These are phyloP conservation scores for Kwoniella sp. DNA, from an alignment of 768 basidiomycete species.

Conservation along the genomic window DNA sequence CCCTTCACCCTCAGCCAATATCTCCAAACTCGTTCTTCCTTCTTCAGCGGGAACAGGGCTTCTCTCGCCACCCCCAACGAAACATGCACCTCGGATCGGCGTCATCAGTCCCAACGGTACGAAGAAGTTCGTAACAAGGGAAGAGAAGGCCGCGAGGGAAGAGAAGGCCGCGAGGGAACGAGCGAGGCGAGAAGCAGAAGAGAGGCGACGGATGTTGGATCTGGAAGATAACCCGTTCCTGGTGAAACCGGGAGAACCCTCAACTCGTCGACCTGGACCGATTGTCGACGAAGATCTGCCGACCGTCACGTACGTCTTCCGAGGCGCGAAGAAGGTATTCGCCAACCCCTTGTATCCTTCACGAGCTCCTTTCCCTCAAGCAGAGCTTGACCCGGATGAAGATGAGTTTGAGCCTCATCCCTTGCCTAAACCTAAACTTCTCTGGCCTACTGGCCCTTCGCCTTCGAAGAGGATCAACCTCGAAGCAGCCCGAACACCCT, in stretches of 20 bases:
- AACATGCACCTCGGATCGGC: slow-evolving; percentile 17
- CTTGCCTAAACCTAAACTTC: slow-evolving; percentile 39
- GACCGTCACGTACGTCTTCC: slow-evolving; percentile 47
- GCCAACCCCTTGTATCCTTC: slow-evolving; percentile 40
- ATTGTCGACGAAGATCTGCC: slow-evolving; percentile 30
- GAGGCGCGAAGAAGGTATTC: slow-evolving; percentile 46
- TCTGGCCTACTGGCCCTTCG: slow-evolving; percentile 39
- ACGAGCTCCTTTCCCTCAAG: slow-evolving; percentile 18
- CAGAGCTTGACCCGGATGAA: slow-evolving; percentile 34
- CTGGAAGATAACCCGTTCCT: slow-evolving; percentile 43
- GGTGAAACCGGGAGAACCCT: slow-evolving; percentile 29
- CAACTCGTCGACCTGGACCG: slow-evolving; percentile 15
- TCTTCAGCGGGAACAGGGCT: slow-evolving; percentile 12
- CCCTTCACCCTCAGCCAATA: slow-evolving; percentile 4
- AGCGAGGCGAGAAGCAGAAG: slow-evolving; percentile 10
- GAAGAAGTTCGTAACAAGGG: not conserved
- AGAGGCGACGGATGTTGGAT: slow-evolving; percentile 31
- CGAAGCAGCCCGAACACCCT: slow-evolving; percentile 3
- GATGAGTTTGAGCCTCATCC: slow-evolving; percentile 45
- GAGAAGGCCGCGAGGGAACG: slow-evolving; percentile 4
- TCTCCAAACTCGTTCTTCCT: slow-evolving; percentile 3
- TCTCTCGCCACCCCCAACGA: slow-evolving; percentile 28
- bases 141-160: slow-evolving; percentile 4
- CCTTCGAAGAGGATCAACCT: slow-evolving; percentile 10
- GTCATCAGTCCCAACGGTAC: slow-evolving; percentile 5